Percentiles rank a stretch among this genome's conserved stretches.
Conservation (phyloP, 2,329 filamentous ascomycete genomes). For the Fusarium luffae region DNA sequence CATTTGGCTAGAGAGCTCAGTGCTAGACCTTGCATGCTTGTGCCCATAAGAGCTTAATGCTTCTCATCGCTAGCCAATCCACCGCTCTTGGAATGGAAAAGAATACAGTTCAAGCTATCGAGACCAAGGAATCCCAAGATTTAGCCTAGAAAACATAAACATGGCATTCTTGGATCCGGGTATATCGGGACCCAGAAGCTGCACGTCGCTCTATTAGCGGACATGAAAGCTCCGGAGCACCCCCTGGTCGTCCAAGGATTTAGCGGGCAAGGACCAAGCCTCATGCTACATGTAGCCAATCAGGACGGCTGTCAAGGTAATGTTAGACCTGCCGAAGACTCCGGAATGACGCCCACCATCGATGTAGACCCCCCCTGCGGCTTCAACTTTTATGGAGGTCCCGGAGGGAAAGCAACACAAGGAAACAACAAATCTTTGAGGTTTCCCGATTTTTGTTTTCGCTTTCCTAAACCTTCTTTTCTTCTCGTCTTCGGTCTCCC, state of each 20-base stretch:
- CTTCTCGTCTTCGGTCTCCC: constrained; percentile 3
- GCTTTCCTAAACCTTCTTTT: constrained; percentile 1
- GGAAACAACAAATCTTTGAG: constrained; percentile 13
- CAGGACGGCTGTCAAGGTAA: constrained; percentile 11
- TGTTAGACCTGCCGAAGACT: constrained; percentile 35
- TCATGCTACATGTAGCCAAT: constrained; percentile 18
- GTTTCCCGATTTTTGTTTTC: constrained; percentile 13
- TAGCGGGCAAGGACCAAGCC: constrained; percentile 10
- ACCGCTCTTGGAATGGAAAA: background rate
- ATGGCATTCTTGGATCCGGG: constrained; percentile 30
- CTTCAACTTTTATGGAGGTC: constrained; percentile 2
- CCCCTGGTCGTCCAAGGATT: constrained; percentile 11
- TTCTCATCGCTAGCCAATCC: background rate
- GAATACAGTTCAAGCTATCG: background rate
- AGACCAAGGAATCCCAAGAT: background rate
- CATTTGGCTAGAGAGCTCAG: background rate
- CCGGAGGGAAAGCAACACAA: constrained; percentile 13
- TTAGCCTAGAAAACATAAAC: background rate
- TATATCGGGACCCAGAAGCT: constrained; percentile 20
- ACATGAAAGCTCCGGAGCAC: constrained; percentile 22
- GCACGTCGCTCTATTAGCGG: constrained; percentile 32
- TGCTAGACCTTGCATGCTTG: background rate
- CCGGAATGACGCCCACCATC: constrained; percentile 35
- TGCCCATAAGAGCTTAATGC: background rate
- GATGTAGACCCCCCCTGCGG: constrained; percentile 10